Conservation (phyloP, 306 rosid genomes). For the Casuarina equisetifolia region DNA sequence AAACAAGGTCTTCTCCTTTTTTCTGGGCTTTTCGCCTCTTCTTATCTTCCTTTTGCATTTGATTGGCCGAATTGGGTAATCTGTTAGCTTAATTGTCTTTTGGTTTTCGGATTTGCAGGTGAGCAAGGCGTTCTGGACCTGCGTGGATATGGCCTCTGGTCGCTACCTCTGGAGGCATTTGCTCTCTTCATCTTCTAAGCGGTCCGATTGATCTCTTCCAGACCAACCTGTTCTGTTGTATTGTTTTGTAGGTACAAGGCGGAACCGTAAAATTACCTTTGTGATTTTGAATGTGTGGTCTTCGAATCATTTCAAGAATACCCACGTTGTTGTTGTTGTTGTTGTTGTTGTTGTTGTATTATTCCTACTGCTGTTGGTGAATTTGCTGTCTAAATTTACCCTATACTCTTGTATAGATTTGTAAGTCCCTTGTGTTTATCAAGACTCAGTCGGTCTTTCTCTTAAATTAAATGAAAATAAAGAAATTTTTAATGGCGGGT, state of each 20-base stretch:
- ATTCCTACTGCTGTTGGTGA: not conserved
- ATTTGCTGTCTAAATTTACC: not conserved
- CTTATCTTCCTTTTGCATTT: too few species aligned
- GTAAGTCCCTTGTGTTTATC: not conserved
- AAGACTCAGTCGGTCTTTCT: not conserved
- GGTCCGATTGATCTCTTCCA: conserved; percentile 38
- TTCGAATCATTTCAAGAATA: not conserved
- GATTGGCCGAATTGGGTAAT: not conserved
- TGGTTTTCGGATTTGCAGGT: conserved; percentile 41
- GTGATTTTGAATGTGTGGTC: not conserved
- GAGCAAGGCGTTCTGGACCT: conserved; percentile 70
- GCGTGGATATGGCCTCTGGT: conserved; percentile 92
- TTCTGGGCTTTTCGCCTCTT: not conserved
- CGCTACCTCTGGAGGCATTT: conserved; percentile 90
- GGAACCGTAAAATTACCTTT: not conserved
- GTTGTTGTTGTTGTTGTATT: not conserved
- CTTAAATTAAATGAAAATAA: not conserved
- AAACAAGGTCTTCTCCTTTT: conserved; percentile 42
- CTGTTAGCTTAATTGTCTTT: conserved; percentile 6
- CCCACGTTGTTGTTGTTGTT: not conserved
- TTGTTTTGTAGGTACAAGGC: not conserved
- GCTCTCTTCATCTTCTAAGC: conserved; percentile 50
- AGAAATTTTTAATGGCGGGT: not conserved
- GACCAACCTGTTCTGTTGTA: not conserved
- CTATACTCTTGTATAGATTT: not conserved